Evolutionary conservation across 2,329 filamentous ascomycete species (phyloP).

Genomic region (Uncinocarpus reesii): DNA sequence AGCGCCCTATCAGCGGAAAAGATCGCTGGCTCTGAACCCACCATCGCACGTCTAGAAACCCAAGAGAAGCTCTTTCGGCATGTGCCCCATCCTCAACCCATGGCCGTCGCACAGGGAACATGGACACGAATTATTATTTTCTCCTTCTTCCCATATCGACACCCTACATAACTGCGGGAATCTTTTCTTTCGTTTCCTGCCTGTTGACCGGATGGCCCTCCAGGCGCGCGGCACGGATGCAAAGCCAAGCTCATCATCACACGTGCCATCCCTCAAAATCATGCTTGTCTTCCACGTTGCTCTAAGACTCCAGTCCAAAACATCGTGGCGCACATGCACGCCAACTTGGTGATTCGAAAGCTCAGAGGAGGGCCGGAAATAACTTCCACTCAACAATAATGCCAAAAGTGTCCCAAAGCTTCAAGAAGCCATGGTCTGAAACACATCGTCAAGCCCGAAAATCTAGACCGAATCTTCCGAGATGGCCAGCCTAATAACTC

Average conservation of each 20-base stretch:
- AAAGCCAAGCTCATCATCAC: too few relatives aligned
- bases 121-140: neutral
- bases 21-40: neutral
- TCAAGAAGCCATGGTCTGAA: conserved; percentile 1
- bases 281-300: too few relatives aligned
- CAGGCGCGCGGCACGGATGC: too few relatives aligned
- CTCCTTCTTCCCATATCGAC: too few relatives aligned
- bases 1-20: conserved; percentile 8
- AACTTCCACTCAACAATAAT: neutral
- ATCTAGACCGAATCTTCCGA: neutral
- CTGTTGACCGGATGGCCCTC: too few relatives aligned
- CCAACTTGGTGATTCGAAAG: too few relatives aligned
- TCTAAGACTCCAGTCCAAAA: too few relatives aligned
- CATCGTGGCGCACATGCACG: too few relatives aligned
- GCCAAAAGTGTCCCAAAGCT: neutral
- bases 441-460: neutral
- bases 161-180: too few relatives aligned
- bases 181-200: too few relatives aligned
- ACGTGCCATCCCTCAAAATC: too few relatives aligned
- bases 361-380: neutral
- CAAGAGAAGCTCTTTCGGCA: conserved; percentile 8
- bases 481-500: neutral
- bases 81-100: neutral
- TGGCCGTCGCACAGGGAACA: neutral
- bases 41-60: conserved; percentile 8